phyloP scores from a whole-genome alignment of 768 basidiomycete genomes.

The Termitomyces sp. region DNA sequence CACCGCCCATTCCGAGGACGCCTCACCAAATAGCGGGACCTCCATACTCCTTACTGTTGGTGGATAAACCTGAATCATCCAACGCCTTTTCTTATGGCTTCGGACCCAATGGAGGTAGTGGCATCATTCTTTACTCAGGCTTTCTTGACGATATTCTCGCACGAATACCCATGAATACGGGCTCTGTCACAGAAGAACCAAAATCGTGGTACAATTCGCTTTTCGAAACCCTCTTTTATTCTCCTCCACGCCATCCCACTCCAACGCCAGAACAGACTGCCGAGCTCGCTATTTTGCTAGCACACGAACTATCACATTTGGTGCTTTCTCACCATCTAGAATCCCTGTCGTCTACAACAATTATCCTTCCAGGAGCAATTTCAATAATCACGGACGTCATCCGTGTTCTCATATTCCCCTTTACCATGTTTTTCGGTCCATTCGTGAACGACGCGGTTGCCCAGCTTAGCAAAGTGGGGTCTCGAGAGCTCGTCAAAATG shows the following conservation, averaged over 20 bases:
- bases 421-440: conserved; percentile 90
- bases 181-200: conserved; percentile 14
- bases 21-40: conserved; percentile 69
- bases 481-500: conserved; percentile 66
- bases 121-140: conserved; percentile 92
- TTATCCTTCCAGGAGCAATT: conserved; percentile 76
- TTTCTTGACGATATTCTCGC: conserved; percentile 84
- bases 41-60: conserved; percentile 86
- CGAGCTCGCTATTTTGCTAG: conserved; percentile 83
- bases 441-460: conserved; percentile 94
- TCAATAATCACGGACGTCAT: conserved; percentile 74
- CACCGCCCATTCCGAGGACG: conserved; percentile 22
- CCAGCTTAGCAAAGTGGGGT: conserved; percentile 70
- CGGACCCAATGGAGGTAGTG: conserved; percentile 85
- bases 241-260: conserved; percentile 32
- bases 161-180: conserved; percentile 27
- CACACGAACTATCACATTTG: conserved; percentile 92
- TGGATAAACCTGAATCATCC: conserved; percentile 74
- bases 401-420: conserved; percentile 76
- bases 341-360: conserved; percentile 77
- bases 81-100: conserved; percentile 98
- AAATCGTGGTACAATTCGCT: conserved; percentile 43
- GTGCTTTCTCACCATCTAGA: conserved; percentile 89
- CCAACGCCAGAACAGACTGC: conserved; percentile 82
- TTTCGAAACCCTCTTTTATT: conserved; percentile 39